Percentiles rank a stretch among this genome's conserved stretches.
Evolutionary conservation across 805 yeast genomes (phyloP).

Genomic region (Metschnikowia chrysomelidarum): DNA sequence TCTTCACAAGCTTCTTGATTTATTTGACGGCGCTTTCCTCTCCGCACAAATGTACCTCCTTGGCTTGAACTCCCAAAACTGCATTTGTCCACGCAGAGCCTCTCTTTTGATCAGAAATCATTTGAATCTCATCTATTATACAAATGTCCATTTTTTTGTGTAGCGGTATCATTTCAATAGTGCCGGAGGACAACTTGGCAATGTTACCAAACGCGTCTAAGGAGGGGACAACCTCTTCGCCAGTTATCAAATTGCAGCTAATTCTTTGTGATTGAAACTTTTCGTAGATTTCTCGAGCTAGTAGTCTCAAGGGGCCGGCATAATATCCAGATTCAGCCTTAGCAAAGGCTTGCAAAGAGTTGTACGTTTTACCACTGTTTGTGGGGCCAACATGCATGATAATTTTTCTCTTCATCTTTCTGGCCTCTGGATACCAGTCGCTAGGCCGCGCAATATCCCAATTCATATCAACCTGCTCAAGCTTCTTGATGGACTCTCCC

Average conservation of each 20-base stretch:
- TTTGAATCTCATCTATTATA: slow-evolving; percentile 93
- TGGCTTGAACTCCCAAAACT: slow-evolving; percentile 78
- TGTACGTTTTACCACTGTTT: slow-evolving; percentile 90
- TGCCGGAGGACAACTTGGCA: slow-evolving; percentile 81
- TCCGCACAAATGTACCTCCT: slow-evolving; percentile 90
- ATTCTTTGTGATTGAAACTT: slow-evolving; percentile 64
- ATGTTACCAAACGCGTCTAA: slow-evolving; percentile 65
- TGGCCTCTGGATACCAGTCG: slow-evolving; percentile 80
- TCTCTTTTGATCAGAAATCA: slow-evolving; percentile 75
- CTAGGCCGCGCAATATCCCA: slow-evolving; percentile 32
- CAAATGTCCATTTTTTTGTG: slow-evolving; percentile 73
- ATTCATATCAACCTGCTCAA: slow-evolving; percentile 11
- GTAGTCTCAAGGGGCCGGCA: slow-evolving; percentile 89
- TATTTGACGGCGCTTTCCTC: slow-evolving; percentile 81
- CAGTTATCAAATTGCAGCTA: slow-evolving; percentile 83
- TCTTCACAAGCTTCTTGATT: slow-evolving; percentile 51
- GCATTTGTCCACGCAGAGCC: slow-evolving; percentile 97
- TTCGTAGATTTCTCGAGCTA: slow-evolving; percentile 91
- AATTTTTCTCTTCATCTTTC: slow-evolving; percentile 73
- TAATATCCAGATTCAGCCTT: slow-evolving; percentile 73
- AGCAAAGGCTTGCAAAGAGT: slow-evolving; percentile 69
- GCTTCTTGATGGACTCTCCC: slow-evolving; percentile 1
- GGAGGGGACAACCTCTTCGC: slow-evolving; percentile 86
- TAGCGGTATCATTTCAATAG: slow-evolving; percentile 89
- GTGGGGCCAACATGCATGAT: slow-evolving; percentile 98